phyloP scores from a whole-genome alignment of 352 stramenopile species.

The Plasmopara muralis region DNA sequence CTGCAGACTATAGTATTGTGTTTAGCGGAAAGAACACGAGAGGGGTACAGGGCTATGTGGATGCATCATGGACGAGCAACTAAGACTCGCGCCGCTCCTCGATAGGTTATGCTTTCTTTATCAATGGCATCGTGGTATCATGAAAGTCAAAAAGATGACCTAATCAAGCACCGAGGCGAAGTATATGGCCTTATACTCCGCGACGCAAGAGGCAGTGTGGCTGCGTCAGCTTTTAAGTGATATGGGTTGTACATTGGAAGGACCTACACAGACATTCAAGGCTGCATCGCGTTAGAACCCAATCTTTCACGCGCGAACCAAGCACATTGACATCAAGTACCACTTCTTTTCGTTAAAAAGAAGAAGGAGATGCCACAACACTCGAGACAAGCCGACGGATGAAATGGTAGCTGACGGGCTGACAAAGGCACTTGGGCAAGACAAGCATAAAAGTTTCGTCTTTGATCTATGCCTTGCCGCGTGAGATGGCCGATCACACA shows the following conservation, averaged over 20 bases:
- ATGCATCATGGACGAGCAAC: neutral
- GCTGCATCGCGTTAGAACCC: neutral
- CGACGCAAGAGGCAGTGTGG: neutral
- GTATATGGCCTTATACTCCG: neutral
- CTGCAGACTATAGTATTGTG: no score
- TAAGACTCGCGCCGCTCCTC: neutral
- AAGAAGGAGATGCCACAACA: no score
- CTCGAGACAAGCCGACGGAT: no score
- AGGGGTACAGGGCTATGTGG: neutral
- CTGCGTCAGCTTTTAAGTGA: neutral
- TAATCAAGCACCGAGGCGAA: neutral
- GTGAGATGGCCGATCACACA: no score
- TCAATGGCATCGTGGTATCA: neutral
- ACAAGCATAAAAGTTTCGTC: no score
- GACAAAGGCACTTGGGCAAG: no score
- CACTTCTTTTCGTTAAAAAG: no score
- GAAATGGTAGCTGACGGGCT: no score
- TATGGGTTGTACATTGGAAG: neutral
- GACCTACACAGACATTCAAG: neutral
- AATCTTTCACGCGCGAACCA: neutral
- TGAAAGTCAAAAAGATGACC: neutral
- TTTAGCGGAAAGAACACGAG: neutral
- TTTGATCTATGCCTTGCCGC: no score
- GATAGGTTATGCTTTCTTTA: neutral
- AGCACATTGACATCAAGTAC: neutral